Evolutionary conservation across 371 early-diverging fungal genomes (phyloP), one percentile per base, ranked within the genome.

Genomic region (Coemansia linderi): DNA sequence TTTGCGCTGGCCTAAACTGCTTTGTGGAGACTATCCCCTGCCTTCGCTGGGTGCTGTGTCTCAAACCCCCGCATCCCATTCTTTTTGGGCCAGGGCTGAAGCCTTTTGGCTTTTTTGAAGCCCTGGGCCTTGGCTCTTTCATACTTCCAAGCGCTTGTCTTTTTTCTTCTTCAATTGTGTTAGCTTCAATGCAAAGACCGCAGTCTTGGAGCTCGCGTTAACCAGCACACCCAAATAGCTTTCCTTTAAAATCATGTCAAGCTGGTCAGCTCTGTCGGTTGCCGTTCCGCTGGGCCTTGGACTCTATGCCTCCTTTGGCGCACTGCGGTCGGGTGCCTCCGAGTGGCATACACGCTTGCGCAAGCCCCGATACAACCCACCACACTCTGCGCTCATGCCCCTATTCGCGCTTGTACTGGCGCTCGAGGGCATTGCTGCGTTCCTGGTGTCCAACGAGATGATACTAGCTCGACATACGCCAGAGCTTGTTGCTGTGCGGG

Each of bases 321-420:
- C 65, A 0, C 29, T 77, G 52, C 69, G 69, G 29, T 59, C 59
- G 2, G 56, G 48, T 39, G 57, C 73, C 1, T 41, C 60, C 5
- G 66, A 59, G 22, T 77, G 78, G 78, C 64, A 77, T 58, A 66
- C 43, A 31, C 63, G 68, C n/a, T 44, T 77, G 12, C 70, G 66
- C 63, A 73, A 77, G 61, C 73, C 78, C 9, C 59, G 19, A n/a
- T 69, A 73, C 73, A 73, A 69, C 37, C 62, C 54, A 12, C 67
- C 73, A 29, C 70, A 73, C 67, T 29, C 43, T 10, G 22, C 44
- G 29, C 56, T 77, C 9, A 40, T 77, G 56, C 78, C 78, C 8
- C 12, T 60, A 27, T 63, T 77, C 31, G 62, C 60, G 7, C 40
- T 48, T 3, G 19, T 73, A 17, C 64, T 63, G 52, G 63, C 70